Evolutionary conservation across 768 basidiomycete species (phyloP), one percentile per base, ranked within the genome.

Genomic region (Roridomyces roridus): DNA sequence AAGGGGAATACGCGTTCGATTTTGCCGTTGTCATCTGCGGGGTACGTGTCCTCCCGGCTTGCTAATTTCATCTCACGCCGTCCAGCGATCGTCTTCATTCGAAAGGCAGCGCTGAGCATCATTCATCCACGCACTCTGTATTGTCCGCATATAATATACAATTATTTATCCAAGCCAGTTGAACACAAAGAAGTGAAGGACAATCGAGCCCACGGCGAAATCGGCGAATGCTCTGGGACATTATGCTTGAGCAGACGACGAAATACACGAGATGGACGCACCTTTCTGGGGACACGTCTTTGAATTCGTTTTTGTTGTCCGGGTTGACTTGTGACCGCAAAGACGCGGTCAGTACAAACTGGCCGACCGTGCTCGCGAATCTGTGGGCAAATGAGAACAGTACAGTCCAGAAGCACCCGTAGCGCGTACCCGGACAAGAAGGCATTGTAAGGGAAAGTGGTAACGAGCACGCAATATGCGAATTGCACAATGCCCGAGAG

Each of bases 161-260:
- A 62, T 45, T 57, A 48, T 66, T 74, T 69, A 98, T 72, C 96
- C 97, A 14, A 99, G 82, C 83, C 97, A 98, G 76, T 98, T 98
- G 83, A 88, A 98, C 57, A 97, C 96, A 72, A 98, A 99, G 80
- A 98, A 95, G 74, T 99, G 97, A 29, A 99, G 80, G 35, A 98
- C 87, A 60, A 98, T 88, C 3, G 94, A 96, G n/a, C 95, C 95
- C 41, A 96, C 72, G 24, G 91, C 91, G 68, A 98, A 99, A 68
- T 99, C 97, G 41, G 92, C 96, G 68, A 99, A 99, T 18, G 97
- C 97, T 67, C 97, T 99, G 69, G 52, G 34, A 45, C 25, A 20
- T 31, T 8, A 4, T 25, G 26, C 5, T 31, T 17, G 35, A 31
- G 11, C 21, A 35, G 40, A 23, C n/a, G 34, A 59, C n/a, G 17